These are phyloP conservation scores for Lippia alba DNA, from an alignment of 305 asterid species.

Conservation along the genomic window DNA sequence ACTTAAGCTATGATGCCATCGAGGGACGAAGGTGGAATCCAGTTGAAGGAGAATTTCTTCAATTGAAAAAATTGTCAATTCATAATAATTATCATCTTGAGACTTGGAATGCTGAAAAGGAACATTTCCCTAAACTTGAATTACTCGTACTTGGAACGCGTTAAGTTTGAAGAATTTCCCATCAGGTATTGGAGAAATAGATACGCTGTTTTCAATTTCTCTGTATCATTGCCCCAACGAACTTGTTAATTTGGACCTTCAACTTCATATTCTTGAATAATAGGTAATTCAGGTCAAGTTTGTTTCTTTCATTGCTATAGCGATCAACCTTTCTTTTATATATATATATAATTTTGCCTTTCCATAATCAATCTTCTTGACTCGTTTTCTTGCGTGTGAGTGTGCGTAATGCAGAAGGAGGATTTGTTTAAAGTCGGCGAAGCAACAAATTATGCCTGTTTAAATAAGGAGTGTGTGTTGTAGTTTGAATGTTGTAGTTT, in stretches of 20 bases:
- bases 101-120: conserved; percentile 31
- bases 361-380: too few relatives aligned
- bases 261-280: not conserved
- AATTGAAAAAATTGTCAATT: conserved; percentile 29
- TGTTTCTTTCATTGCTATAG: too few relatives aligned
- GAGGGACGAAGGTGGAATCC: not conserved
- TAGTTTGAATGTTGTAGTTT: too few relatives aligned
- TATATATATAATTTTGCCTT: too few relatives aligned
- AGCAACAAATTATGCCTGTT: too few relatives aligned
- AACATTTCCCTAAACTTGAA: conserved; percentile 40
- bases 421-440: too few relatives aligned
- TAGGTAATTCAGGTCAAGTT: too few relatives aligned
- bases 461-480: too few relatives aligned
- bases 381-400: too few relatives aligned
- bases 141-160: not conserved
- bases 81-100: conserved; percentile 24
- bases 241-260: conserved; percentile 21
- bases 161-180: conserved; percentile 13
- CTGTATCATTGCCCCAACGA: not conserved
- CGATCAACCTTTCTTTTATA: too few relatives aligned
- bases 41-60: conserved; percentile 19
- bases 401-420: too few relatives aligned
- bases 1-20: too few relatives aligned
- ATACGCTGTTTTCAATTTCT: not conserved
- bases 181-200: conserved; percentile 21